phyloP scores from a whole-genome alignment of 179 eudicot genomes.

The Carnegiea gigantea region DNA sequence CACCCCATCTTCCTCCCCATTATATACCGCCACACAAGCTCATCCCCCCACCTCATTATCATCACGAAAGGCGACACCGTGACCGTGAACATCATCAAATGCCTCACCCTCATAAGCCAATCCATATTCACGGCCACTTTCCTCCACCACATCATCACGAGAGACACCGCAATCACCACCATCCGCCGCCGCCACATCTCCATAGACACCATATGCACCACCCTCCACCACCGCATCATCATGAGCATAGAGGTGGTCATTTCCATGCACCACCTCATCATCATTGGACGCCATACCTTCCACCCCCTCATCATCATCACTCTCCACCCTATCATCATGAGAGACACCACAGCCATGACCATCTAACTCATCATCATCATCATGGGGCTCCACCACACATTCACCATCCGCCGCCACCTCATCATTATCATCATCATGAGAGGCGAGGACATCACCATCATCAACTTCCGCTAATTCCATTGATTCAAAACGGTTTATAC shows the following conservation, averaged over 20 bases:
- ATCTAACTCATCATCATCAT: background rate
- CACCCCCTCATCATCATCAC: background rate
- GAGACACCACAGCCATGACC: background rate
- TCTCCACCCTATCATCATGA: background rate
- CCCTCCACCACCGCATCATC: constrained; percentile 18
- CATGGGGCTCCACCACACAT: constrained; percentile 13
- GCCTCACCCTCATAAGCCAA: background rate
- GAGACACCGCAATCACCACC: background rate
- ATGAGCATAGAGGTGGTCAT: constrained; percentile 13
- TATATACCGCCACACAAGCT: constrained; percentile 29
- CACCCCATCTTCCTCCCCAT: constrained; percentile 24
- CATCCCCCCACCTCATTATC: constrained; percentile 22
- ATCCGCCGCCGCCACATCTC: background rate
- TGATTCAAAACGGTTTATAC: background rate
- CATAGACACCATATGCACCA: background rate
- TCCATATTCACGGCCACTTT: constrained; percentile 4
- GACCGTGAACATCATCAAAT: background rate
- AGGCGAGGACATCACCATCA: background rate
- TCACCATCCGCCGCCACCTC: constrained; percentile 19
- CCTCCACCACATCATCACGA: constrained; percentile 10
- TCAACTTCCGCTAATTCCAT: background rate
- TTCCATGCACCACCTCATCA: constrained; percentile 14
- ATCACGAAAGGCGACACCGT: background rate
- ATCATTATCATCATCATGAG: constrained; percentile 14
- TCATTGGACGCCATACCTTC: constrained; percentile 17